A percentile compares a stretch with the other conserved stretches of the same genome.
phyloP scores from a whole-genome alignment of 2,329 filamentous ascomycete genomes.

The Cladosporium phlei region DNA sequence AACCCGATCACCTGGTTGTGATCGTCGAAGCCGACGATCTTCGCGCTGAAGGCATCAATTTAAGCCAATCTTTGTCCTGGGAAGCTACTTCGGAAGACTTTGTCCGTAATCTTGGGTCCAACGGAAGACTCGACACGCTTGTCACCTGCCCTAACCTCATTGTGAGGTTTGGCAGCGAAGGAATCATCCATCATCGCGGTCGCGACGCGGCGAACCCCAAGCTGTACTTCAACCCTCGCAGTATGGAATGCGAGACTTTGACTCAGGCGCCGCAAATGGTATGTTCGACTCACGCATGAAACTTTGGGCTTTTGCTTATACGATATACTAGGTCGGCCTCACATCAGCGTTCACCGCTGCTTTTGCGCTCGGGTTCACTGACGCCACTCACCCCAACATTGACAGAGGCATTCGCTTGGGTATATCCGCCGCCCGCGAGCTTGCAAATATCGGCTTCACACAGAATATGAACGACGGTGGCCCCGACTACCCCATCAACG shows the following conservation, averaged over 20 bases:
- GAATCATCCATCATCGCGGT: slow-evolving; percentile 31
- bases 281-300: not conserved
- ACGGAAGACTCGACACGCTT: slow-evolving; percentile 31
- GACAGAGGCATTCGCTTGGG: slow-evolving; percentile 29
- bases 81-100: slow-evolving; percentile 32
- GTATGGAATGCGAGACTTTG: slow-evolving; percentile 21
- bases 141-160: slow-evolving; percentile 34
- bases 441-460: slow-evolving; percentile 26
- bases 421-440: slow-evolving; percentile 25
- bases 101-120: slow-evolving; percentile 31
- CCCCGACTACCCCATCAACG: slow-evolving; percentile 27
- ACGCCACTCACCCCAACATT: slow-evolving; percentile 23
- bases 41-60: slow-evolving; percentile 30
- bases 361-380: slow-evolving; percentile 30
- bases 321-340: slow-evolving; percentile 28
- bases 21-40: slow-evolving; percentile 33
- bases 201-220: slow-evolving; percentile 32
- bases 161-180: slow-evolving; percentile 32
- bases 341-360: slow-evolving; percentile 31
- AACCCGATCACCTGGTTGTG: slow-evolving; percentile 31
- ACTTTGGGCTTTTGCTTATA: slow-evolving; percentile 8
- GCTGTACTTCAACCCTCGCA: slow-evolving; percentile 29
- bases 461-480: slow-evolving; percentile 20
- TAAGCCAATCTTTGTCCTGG: slow-evolving; percentile 32
- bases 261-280: slow-evolving; percentile 11